A percentile compares a stretch with the other conserved stretches of the same genome.
These are phyloP conservation scores for Pseudohalonectria lignicola DNA, from an alignment of 2,329 filamentous ascomycete genomes.

Conservation along the genomic window DNA sequence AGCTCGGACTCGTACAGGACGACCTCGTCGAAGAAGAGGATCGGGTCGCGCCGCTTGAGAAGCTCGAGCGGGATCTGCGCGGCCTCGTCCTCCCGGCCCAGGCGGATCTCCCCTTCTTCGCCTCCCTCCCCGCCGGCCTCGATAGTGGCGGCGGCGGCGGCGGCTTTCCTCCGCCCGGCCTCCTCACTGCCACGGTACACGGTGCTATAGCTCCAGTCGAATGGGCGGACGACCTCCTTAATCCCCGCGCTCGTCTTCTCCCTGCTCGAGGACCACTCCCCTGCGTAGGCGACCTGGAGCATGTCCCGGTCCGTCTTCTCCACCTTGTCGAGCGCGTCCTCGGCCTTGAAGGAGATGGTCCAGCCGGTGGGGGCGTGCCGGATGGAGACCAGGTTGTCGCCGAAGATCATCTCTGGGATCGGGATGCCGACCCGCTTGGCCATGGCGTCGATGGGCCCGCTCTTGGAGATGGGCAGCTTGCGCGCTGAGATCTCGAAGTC, in stretches of 20 bases:
- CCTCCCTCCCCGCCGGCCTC: background rate
- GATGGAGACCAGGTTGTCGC: constrained; percentile 77
- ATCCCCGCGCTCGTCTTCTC: constrained; percentile 79
- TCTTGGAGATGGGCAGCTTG: constrained; percentile 91
- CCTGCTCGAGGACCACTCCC: constrained; percentile 61
- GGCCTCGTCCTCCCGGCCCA: constrained; percentile 15
- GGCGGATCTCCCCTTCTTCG: background rate
- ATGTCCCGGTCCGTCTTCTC: constrained; percentile 89
- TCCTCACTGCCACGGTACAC: constrained; percentile 62
- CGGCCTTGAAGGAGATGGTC: constrained; percentile 72
- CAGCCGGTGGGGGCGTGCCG: constrained; percentile 66
- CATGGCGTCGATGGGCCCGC: constrained; percentile 81
- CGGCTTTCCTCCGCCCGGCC: background rate
- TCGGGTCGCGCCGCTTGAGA: constrained; percentile 80
- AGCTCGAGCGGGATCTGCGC: constrained; percentile 70
- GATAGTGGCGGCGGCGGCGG: no score
- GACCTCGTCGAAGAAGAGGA: constrained; percentile 93
- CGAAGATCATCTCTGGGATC: constrained; percentile 98
- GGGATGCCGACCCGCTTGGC: constrained; percentile 69
- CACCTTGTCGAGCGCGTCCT: constrained; percentile 78
- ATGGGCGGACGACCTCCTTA: constrained; percentile 87
- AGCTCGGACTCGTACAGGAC: constrained; percentile 95
- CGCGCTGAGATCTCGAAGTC: constrained; percentile 69
- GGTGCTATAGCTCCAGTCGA: constrained; percentile 97
- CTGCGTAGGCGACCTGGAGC: constrained; percentile 88